Base-by-base conservation (phyloP, 306 rosid genomes). In the Vigna trinervia region DNA sequence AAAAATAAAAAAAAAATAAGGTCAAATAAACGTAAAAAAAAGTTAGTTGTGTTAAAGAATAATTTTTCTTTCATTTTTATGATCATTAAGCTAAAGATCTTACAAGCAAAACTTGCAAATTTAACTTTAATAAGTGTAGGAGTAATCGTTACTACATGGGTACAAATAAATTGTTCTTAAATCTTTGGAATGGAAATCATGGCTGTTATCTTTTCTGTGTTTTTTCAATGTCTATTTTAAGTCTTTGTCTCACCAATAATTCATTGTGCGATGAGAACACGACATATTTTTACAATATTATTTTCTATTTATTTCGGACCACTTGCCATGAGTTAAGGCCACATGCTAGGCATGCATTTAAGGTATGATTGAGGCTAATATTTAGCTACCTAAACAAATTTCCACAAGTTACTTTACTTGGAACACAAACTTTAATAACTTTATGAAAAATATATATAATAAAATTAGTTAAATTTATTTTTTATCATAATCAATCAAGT, bases 321-420 rank as follows among this genome's bases (percentile, higher is more conserved):
- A 23, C 53, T 41, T 3, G 23, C 54, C 41, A 12, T 13, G 13
- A 12, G 12, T 61, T 32, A 32, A 34, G 13, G 26, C 41, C 76
- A 69, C 69, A 32, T 68, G 81, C 58, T 45, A 23, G n/a, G 9
- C 47, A 68, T 67, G 14, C n/a, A 23, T 7, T 38, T 43, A 22
- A 20, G 12, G 30, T 5, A 20, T n/a, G 11, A 8, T 23, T 65
- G 36, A 43, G 23, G 75, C 64, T 68, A 8, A 67, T 30, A 12
- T 17, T 43, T 17, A 43, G 59, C 39, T 13, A 46, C 73, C 22
- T 5, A 10, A 43, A 53, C 30, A 57, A 68, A 67, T 14, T 3
- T 43, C 6, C 15, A 17, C 12, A 36, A 36, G 41, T 36, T 36
- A 36, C 6, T 34, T 34, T 34, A 34, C 5, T 34, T 34, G 1